These are phyloP conservation scores for Cladorrhinum sp. DNA, from an alignment of 2,329 filamentous ascomycete species.

Conservation along the genomic window DNA sequence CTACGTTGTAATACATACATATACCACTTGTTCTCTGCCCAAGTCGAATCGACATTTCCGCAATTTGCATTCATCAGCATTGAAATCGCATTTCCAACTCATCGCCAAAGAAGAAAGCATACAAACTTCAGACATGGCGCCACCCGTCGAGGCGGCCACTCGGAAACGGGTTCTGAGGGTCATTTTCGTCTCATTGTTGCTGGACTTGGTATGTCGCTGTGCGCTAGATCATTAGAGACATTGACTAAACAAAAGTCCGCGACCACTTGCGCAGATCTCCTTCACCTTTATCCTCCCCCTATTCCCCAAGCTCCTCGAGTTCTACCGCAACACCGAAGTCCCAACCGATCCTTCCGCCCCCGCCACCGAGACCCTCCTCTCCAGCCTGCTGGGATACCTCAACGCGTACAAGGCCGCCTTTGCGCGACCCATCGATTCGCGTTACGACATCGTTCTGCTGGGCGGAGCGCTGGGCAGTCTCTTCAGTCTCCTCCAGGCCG, in stretches of 20 bases:
- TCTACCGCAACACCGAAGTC: constrained; percentile 85
- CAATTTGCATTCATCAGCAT: too few species aligned
- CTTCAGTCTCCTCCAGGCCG: constrained; percentile 75
- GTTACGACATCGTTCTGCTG: constrained; percentile 94
- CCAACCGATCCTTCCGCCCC: constrained; percentile 42
- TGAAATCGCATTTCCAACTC: too few species aligned
- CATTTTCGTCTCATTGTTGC: constrained; percentile 81
- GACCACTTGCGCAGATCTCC: constrained; percentile 65
- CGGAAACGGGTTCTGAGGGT: constrained; percentile 83
- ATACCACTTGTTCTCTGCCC: too few species aligned
- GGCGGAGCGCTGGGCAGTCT: constrained; percentile 91
- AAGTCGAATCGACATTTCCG: too few species aligned
- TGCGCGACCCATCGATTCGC: constrained; percentile 85
- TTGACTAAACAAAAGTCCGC: constrained; percentile 11
- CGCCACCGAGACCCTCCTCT: constrained; percentile 64
- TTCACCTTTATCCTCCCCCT: constrained; percentile 98
- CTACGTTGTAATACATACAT: not conserved
- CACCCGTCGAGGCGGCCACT: constrained; percentile 47
- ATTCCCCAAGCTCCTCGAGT: constrained; percentile 91
- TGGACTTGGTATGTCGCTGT: constrained; percentile 70
- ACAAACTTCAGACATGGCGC: constrained; percentile 35
- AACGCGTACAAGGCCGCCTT: constrained; percentile 96
- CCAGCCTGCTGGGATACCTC: constrained; percentile 74
- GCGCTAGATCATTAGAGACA: not conserved
- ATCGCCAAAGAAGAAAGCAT: too few species aligned